phyloP scores from a whole-genome alignment of 306 rosid species.

The Coriaria nepalensis region DNA sequence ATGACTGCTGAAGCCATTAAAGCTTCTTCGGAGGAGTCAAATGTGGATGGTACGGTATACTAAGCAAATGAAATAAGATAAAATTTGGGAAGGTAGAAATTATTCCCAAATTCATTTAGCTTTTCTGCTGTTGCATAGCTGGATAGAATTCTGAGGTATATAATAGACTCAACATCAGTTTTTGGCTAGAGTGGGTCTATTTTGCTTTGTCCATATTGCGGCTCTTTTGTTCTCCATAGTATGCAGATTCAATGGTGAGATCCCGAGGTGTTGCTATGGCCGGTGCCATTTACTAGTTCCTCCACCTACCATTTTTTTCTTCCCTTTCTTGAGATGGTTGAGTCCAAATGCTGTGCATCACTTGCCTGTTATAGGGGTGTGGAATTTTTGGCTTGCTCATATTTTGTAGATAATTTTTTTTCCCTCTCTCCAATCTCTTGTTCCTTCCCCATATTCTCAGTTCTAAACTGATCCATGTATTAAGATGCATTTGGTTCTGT shows the following conservation, averaged over 20 bases:
- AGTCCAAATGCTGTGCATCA: no score
- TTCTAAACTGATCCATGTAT: no score
- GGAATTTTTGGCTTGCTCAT: no score
- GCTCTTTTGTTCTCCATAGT: constrained; percentile 14
- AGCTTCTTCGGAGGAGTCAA: constrained; percentile 30
- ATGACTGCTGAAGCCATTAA: constrained; percentile 86
- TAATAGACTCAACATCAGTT: constrained; percentile 17
- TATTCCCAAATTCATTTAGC: constrained; percentile 14
- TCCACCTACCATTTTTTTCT: no score
- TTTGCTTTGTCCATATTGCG: constrained; percentile 20
- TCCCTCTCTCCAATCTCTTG: no score
- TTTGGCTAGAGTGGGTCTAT: constrained; percentile 22
- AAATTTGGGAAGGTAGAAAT: constrained; percentile 2
- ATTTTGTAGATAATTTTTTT: no score
- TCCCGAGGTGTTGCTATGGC: constrained; percentile 5
- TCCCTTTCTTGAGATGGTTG: no score
- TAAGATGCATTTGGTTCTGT: no score
- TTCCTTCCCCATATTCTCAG: no score
- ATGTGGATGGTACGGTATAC: constrained; percentile 14
- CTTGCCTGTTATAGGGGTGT: no score
- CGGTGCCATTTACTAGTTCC: no score
- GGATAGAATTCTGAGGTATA: constrained; percentile 5
- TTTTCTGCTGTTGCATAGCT: constrained; percentile 8
- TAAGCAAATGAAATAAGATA: constrained; percentile 7
- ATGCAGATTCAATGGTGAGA: constrained; percentile 18